Conservation (phyloP, 2,329 filamentous ascomycete species). For the Fusarium keratoplasticum region DNA sequence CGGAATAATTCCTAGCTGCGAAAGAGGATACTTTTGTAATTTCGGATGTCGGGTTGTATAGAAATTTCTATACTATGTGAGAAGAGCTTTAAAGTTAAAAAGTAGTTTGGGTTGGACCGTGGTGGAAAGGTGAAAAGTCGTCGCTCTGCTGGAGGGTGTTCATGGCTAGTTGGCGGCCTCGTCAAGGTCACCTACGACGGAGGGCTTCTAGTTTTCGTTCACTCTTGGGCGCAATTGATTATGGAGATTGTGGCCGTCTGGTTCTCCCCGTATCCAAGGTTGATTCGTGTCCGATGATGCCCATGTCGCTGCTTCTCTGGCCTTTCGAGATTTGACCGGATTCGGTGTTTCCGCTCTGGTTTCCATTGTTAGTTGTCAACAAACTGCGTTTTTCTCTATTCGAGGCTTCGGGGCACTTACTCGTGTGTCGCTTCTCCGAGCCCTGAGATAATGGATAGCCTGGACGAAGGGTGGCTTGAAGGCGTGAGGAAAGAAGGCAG, state of each 20-base stretch:
- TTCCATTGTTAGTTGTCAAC: neutral
- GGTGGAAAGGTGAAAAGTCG: neutral
- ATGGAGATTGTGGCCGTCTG: neutral
- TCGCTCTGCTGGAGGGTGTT: neutral
- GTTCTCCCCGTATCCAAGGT: neutral
- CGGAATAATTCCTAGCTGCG: neutral
- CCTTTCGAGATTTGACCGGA: neutral
- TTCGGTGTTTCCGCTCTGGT: neutral
- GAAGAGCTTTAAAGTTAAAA: neutral
- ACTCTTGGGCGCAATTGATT: neutral
- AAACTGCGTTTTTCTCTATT: neutral
- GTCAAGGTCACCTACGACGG: neutral
- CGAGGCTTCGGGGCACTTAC: neutral
- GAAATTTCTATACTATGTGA: neutral
- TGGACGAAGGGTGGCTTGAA: neutral
- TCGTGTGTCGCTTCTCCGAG: neutral
- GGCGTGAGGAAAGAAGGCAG: neutral
- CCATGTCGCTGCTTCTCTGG: neutral
- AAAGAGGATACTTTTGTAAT: neutral
- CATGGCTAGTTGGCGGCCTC: neutral
- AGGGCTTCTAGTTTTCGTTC: neutral
- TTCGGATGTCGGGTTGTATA: neutral
- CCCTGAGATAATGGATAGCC: neutral
- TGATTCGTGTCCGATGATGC: neutral
- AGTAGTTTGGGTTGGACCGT: neutral